Evolutionary conservation across 2,329 filamentous ascomycete genomes (phyloP).

Genomic region (Fusarium irregulare): DNA sequence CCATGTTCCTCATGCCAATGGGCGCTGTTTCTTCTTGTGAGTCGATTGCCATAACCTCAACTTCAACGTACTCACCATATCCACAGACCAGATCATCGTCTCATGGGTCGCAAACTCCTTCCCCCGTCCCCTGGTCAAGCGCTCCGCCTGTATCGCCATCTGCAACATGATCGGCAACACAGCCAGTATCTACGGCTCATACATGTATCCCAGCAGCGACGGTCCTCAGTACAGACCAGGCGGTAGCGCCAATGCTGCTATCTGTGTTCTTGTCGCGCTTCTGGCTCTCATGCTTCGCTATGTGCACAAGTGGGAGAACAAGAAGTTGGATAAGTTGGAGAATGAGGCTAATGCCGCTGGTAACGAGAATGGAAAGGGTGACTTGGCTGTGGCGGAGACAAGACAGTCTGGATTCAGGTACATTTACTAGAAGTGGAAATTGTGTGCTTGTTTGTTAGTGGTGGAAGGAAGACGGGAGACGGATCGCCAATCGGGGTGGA

Average conservation of each 20-base stretch:
- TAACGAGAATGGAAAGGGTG: background rate
- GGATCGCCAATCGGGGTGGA: background rate
- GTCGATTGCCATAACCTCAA: no score
- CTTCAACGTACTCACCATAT: no score
- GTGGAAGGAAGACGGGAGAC: background rate
- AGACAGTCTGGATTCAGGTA: constrained; percentile 26
- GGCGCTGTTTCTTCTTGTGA: constrained; percentile 62
- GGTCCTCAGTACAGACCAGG: constrained; percentile 61
- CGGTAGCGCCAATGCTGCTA: constrained; percentile 69
- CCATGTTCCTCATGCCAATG: constrained; percentile 71
- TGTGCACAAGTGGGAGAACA: constrained; percentile 70
- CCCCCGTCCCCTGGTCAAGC: constrained; percentile 74
- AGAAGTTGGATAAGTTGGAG: constrained; percentile 63
- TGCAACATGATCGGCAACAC: constrained; percentile 74
- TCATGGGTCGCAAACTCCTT: constrained; percentile 77
- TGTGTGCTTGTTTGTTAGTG: background rate
- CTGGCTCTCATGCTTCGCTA: constrained; percentile 65
- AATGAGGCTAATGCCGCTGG: constrained; percentile 20
- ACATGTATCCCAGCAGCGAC: constrained; percentile 58
- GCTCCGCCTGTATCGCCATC: constrained; percentile 74
- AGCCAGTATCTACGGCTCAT: constrained; percentile 59
- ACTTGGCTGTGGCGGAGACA: background rate
- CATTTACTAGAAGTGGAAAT: constrained; percentile 19
- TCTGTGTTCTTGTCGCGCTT: constrained; percentile 69
- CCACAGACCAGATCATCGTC: constrained; percentile 70